Evolutionary conservation across 1,284 basidiomycete species (phyloP).

Genomic region (Leccinum griseonigrum): DNA sequence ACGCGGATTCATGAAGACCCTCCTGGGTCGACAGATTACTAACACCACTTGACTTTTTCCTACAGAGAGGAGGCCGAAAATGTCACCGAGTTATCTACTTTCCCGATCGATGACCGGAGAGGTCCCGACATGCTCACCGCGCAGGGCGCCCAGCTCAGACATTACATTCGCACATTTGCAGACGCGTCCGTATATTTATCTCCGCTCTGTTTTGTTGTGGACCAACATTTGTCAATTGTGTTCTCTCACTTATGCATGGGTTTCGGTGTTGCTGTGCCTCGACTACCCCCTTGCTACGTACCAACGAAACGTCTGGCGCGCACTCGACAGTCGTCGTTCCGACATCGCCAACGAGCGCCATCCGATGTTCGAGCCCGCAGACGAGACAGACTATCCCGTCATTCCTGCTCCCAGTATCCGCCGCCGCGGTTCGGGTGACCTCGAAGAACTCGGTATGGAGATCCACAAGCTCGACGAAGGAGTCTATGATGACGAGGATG

Average conservation of each 20-base stretch:
- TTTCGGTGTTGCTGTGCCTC: not conserved
- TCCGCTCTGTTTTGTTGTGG: not conserved
- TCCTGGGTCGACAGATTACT: not conserved
- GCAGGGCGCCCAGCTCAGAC: conserved; percentile 64
- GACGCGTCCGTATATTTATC: conserved; percentile 70
- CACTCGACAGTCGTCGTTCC: conserved; percentile 66
- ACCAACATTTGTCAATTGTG: not conserved
- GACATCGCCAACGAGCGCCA: conserved; percentile 94
- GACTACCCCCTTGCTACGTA: not conserved
- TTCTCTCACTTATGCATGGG: not conserved
- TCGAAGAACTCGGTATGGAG: conserved; percentile 75
- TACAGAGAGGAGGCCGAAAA: conserved; percentile 91
- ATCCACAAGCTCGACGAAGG: conserved; percentile 67
- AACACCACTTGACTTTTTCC: not conserved
- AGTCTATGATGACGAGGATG: conserved; percentile 44
- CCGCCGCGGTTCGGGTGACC: conserved; percentile 47
- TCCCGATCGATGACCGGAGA: conserved; percentile 42
- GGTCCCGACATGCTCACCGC: conserved; percentile 57
- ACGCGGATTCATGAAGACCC: not conserved
- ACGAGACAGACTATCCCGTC: conserved; percentile 39
- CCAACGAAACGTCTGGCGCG: not conserved
- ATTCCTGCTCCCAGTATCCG: conserved; percentile 68
- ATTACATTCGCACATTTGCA: conserved; percentile 85
- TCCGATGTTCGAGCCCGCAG: conserved; percentile 54
- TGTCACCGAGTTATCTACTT: conserved; percentile 81